A percentile compares a stretch with the other conserved stretches of the same genome.
Evolutionary conservation across 2,329 filamentous ascomycete species (phyloP).

Genomic region (Beauveria varroae): DNA sequence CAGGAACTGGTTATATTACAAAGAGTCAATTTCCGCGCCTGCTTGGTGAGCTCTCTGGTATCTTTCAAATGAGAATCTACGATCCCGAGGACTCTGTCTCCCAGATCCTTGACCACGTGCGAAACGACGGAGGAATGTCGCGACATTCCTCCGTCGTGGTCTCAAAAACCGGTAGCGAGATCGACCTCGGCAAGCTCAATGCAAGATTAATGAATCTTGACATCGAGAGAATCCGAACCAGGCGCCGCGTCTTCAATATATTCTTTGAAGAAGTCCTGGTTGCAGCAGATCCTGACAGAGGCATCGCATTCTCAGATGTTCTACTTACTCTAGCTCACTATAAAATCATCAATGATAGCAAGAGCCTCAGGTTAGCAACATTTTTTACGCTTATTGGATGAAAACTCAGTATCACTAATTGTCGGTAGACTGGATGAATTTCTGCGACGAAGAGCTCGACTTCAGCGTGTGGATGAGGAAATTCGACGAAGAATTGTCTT

Average conservation of each 20-base stretch:
- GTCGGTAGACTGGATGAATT: slow-evolving; percentile 76
- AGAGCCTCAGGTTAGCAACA: slow-evolving; percentile 66
- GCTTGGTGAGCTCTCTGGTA: slow-evolving; percentile 83
- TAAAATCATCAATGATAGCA: slow-evolving; percentile 97
- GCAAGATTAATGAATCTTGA: slow-evolving; percentile 67
- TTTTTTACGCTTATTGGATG: neutral
- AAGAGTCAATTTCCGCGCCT: slow-evolving; percentile 85
- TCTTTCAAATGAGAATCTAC: slow-evolving; percentile 97
- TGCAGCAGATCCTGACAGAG: slow-evolving; percentile 79
- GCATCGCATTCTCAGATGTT: slow-evolving; percentile 85
- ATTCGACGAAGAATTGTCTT: slow-evolving; percentile 84
- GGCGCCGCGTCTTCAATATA: slow-evolving; percentile 76
- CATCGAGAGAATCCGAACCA: slow-evolving; percentile 62
- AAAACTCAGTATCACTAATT: slow-evolving; percentile 20
- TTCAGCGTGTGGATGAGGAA: slow-evolving; percentile 92
- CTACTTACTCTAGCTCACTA: slow-evolving; percentile 96
- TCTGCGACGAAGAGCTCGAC: slow-evolving; percentile 74
- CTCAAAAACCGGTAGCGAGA: slow-evolving; percentile 43
- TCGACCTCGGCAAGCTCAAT: slow-evolving; percentile 73
- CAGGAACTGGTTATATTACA: slow-evolving; percentile 83
- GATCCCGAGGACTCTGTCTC: slow-evolving; percentile 80
- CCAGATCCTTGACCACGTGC: slow-evolving; percentile 80
- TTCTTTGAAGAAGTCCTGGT: slow-evolving; percentile 97
- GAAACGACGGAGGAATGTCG: slow-evolving; percentile 44
- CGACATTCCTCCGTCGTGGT: slow-evolving; percentile 49